Evolutionary conservation across 2,329 filamentous ascomycete genomes (phyloP), one percentile per base, ranked within the genome.

Genomic region (Trichoderma atrobrunneum): DNA sequence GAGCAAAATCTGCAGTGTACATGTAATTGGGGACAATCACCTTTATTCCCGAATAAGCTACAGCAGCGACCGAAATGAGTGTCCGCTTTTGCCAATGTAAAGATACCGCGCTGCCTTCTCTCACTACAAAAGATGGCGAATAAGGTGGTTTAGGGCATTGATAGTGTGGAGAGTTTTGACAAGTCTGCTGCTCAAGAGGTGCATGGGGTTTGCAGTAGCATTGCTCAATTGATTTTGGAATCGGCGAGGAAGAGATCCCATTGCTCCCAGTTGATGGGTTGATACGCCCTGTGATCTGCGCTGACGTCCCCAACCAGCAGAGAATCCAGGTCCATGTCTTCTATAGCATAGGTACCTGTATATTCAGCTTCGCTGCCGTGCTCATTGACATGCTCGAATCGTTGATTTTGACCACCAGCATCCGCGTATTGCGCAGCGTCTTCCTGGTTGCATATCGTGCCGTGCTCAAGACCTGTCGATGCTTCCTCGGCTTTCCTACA

Each of bases 261-360:
- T 63, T 63, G 61, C 24, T 63, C 61, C 61, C 61, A 63, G 36
- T 63, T 48, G 24, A 63, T 63, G n/a, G 61, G 21, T 63, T 63
- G 61, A 48, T 63, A 63, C 16, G 36, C 36, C 21, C 36, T 48
- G 24, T 48, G 30, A 48, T 63, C 36, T 48, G 10, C 36, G 61
- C 36, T 30, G 36, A 21, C 61, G 36, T 51, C n/a, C 10, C n/a
- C 43, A 12, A n/a, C 43, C 43, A 51, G 43, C 43, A 51, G 43
- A 21, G n/a, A 51, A 51, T 12, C 43, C n/a, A 51, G 43, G 43
- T 51, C 43, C 0, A 51, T 21, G 43, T 21, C n/a, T 51, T 51
- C 43, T 12, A 51, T 51, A 51, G 43, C n/a, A 51, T 51, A 51
- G 43, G 10, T 11, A n/a, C n/a, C n/a, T n/a, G n/a, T n/a, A 12